Percentiles rank a stretch among this genome's conserved stretches.
These are phyloP conservation scores for Poa annua DNA, from an alignment of 176 grass and related monocot genomes.

Conservation along the genomic window DNA sequence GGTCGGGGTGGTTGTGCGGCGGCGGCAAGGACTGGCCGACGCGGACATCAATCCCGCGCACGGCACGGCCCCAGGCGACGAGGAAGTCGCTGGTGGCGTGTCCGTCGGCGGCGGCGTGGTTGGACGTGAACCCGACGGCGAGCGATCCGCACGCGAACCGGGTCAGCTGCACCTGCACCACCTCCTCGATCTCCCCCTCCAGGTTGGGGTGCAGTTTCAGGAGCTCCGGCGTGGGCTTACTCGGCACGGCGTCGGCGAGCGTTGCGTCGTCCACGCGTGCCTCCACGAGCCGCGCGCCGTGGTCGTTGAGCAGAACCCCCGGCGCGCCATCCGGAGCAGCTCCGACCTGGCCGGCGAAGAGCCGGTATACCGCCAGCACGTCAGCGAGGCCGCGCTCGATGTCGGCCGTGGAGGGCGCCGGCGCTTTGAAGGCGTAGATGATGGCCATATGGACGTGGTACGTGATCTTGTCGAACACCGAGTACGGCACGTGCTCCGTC, in stretches of 20 bases:
- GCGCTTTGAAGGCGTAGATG: slow-evolving; percentile 67
- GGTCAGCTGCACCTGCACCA: slow-evolving; percentile 69
- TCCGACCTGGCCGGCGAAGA: slow-evolving; percentile 51
- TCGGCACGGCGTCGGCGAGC: slow-evolving; percentile 35
- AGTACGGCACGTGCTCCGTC: slow-evolving; percentile 37
- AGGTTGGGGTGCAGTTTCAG: slow-evolving; percentile 41
- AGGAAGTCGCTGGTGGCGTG: slow-evolving; percentile 64
- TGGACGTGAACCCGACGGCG: slow-evolving; percentile 44
- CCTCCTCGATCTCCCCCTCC: slow-evolving; percentile 43
- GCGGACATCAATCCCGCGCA: slow-evolving; percentile 30
- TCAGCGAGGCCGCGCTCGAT: slow-evolving; percentile 51
- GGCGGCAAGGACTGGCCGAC: neutral
- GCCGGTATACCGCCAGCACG: slow-evolving; percentile 44
- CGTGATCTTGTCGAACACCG: slow-evolving; percentile 62
- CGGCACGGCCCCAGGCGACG: slow-evolving; percentile 58
- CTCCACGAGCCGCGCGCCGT: slow-evolving; percentile 53
- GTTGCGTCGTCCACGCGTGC: slow-evolving; percentile 33
- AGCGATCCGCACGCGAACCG: slow-evolving; percentile 60
- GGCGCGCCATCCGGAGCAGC: slow-evolving; percentile 10
- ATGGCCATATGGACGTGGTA: slow-evolving; percentile 57
- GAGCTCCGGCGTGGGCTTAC: slow-evolving; percentile 44
- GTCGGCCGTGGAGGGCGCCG: slow-evolving; percentile 44
- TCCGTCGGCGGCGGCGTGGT: slow-evolving; percentile 63
- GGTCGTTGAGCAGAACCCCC: slow-evolving; percentile 52
- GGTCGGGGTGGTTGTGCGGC: slow-evolving; percentile 24